phyloP scores from a whole-genome alignment of 176 grass and related monocot genomes.

The Aegilops speltoides region DNA sequence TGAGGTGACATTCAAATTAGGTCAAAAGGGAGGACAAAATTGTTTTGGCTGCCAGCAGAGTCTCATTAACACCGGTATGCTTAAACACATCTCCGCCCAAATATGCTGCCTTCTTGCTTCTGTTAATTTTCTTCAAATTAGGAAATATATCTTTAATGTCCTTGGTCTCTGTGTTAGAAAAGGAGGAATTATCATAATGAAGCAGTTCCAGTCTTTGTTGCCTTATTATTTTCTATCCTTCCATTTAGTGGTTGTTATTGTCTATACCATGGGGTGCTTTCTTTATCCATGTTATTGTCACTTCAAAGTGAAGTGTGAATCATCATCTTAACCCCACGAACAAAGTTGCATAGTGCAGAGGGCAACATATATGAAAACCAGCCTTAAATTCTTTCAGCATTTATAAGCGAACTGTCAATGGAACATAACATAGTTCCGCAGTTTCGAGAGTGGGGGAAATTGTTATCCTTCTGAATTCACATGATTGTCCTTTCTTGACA shows the following conservation, averaged over 20 bases:
- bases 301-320: not conserved
- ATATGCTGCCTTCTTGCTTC: not conserved
- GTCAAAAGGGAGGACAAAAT: slow-evolving; percentile 71
- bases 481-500: not conserved
- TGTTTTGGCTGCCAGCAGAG: slow-evolving; percentile 89
- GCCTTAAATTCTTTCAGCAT: not conserved
- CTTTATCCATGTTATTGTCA: not conserved
- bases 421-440: not conserved
- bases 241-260: not conserved
- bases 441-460: not conserved
- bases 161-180: not conserved
- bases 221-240: not conserved
- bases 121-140: not conserved
- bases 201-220: not conserved
- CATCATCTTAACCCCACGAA: not conserved
- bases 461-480: too few relatives aligned
- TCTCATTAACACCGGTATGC: slow-evolving; percentile 68
- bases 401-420: not conserved
- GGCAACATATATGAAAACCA: not conserved
- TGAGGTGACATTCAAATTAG: slow-evolving; percentile 71
- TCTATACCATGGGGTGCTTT: not conserved
- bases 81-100: not conserved
- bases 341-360: not conserved
- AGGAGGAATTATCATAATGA: not conserved
- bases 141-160: slow-evolving; percentile 12